phyloP scores from a whole-genome alignment of 768 basidiomycete genomes.

The Sporobolomyces pararoseus region DNA sequence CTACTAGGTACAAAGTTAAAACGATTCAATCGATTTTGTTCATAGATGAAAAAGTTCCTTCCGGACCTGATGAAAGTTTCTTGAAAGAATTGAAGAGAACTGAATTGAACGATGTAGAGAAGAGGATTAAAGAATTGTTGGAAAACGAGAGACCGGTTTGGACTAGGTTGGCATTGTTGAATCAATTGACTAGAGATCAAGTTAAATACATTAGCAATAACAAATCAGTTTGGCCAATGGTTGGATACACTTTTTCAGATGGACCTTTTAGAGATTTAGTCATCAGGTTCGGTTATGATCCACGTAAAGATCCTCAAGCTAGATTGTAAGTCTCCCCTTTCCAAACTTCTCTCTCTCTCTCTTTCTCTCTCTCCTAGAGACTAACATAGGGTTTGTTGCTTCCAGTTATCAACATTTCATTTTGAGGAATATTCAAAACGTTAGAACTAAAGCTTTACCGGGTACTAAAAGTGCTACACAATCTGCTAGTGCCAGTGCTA shows the following conservation, averaged over 20 bases:
- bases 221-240: slow-evolving; percentile 34
- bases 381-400: background rate
- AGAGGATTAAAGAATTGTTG: slow-evolving; percentile 65
- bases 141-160: slow-evolving; percentile 75
- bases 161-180: slow-evolving; percentile 80
- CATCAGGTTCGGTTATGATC: slow-evolving; percentile 83
- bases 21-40: slow-evolving; percentile 30
- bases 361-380: background rate
- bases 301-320: slow-evolving; percentile 66
- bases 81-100: slow-evolving; percentile 6
- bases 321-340: slow-evolving; percentile 61
- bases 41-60: slow-evolving; percentile 15
- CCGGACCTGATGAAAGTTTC: slow-evolving; percentile 16
- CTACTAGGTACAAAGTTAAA: slow-evolving; percentile 71
- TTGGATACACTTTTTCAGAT: slow-evolving; percentile 84
- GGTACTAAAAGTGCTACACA: slow-evolving; percentile 1
- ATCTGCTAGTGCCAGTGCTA: background rate
- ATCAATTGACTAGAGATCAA: slow-evolving; percentile 68
- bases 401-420: slow-evolving; percentile 83
- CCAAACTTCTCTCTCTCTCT: background rate
- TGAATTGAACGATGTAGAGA: slow-evolving; percentile 52
- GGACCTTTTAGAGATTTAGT: slow-evolving; percentile 91
- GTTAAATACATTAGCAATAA: slow-evolving; percentile 65
- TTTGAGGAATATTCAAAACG: slow-evolving; percentile 67
- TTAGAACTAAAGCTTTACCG: slow-evolving; percentile 13